Conservation (phyloP, 2,329 filamentous ascomycete genomes). For the Alternaria sp. region DNA sequence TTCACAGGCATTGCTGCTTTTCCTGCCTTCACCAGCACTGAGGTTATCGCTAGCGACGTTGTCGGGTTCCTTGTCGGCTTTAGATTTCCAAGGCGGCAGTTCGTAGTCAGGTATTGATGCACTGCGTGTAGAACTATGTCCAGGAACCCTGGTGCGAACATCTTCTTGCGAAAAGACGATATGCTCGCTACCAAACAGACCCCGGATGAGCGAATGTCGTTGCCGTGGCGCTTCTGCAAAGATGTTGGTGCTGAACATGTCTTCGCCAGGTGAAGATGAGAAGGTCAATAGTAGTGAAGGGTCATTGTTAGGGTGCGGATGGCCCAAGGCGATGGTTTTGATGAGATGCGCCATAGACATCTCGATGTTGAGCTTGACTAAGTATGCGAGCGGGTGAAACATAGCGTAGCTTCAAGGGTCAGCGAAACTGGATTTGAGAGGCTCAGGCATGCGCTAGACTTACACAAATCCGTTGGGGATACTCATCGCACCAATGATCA, state of each 20-base stretch:
- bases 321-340: constrained; percentile 31
- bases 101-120: background rate
- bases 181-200: constrained; percentile 15
- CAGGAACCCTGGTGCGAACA: constrained; percentile 10
- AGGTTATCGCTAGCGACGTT: background rate
- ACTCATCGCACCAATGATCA: constrained; percentile 55
- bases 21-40: background rate
- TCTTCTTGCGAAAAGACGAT: background rate
- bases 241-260: background rate
- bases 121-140: constrained; percentile 20
- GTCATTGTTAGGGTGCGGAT: constrained; percentile 6
- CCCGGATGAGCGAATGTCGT: constrained; percentile 16
- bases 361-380: constrained; percentile 56
- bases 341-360: constrained; percentile 53
- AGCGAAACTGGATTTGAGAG: background rate
- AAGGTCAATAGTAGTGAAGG: background rate
- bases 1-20: no score
- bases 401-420: constrained; percentile 51
- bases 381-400: constrained; percentile 58
- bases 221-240: constrained; percentile 13
- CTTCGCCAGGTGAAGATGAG: constrained; percentile 4
- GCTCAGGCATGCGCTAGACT: constrained; percentile 6
- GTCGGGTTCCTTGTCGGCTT: background rate
- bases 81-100: background rate
- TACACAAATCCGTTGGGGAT: constrained; percentile 52